Evolutionary conservation across 23 red algal species (phyloP).

Genomic region (Cyanidiococcus yangmingshanensis): DNA sequence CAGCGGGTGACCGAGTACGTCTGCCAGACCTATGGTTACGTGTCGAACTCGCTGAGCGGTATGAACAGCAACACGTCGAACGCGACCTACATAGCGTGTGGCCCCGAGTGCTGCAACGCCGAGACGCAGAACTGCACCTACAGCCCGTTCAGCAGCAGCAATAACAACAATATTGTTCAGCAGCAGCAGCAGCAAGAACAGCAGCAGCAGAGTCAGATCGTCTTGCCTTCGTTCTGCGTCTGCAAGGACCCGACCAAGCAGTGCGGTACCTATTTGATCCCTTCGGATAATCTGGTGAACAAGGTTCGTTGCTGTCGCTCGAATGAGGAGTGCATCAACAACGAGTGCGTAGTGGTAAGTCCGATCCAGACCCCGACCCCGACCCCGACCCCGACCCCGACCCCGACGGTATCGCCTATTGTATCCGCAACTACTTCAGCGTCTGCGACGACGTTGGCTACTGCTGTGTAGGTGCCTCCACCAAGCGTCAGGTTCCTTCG

Average conservation of each 20-base stretch:
- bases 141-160: slow-evolving; percentile 1
- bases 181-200: neutral
- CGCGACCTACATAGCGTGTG: slow-evolving; percentile 5
- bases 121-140: slow-evolving; percentile 9
- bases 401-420: too few species aligned
- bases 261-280: slow-evolving; percentile 6
- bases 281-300: slow-evolving; percentile 17
- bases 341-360: neutral
- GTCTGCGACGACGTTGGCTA: too few species aligned
- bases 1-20: neutral
- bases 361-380: neutral
- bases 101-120: slow-evolving; percentile 19
- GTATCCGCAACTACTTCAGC: too few species aligned
- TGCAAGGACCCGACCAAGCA: slow-evolving; percentile 15
- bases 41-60: neutral
- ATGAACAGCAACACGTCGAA: slow-evolving; percentile 2
- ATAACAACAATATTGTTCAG: neutral
- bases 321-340: slow-evolving; percentile 8
- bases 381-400: too few species aligned
- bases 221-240: slow-evolving; percentile 4
- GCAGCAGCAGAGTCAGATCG: too few species aligned
- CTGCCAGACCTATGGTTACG: slow-evolving; percentile 1
- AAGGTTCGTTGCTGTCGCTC: slow-evolving; percentile 8
- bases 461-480: too few species aligned
- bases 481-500: too few species aligned